Conservation (phyloP, 768 basidiomycete species). For the Boletus rufocinnamomeus region DNA sequence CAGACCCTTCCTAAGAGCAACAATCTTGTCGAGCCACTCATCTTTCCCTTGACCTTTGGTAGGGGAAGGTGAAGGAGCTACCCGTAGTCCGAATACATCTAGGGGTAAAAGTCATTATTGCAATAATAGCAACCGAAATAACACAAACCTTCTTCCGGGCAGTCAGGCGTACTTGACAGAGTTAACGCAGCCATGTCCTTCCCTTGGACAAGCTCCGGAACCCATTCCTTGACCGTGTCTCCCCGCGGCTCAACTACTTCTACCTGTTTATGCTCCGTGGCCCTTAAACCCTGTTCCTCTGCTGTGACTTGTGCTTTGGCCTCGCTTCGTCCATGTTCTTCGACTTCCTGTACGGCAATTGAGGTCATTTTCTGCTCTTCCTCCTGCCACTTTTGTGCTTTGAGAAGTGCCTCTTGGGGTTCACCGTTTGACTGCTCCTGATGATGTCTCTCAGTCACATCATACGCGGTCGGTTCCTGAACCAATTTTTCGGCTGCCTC, state of each 20-base stretch:
- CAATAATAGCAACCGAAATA: background rate
- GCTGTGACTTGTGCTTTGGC: background rate
- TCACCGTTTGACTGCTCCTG: constrained; percentile 17
- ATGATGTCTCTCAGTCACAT: constrained; percentile 32
- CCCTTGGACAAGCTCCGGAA: background rate
- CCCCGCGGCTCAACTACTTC: background rate
- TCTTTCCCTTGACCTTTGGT: constrained; percentile 42
- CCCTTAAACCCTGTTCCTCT: background rate
- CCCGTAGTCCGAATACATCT: constrained; percentile 62
- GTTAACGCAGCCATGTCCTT: background rate
- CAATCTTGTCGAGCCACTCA: constrained; percentile 51
- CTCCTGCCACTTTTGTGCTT: background rate
- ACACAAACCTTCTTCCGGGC: constrained; percentile 29
- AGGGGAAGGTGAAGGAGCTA: constrained; percentile 36
- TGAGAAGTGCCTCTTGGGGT: background rate
- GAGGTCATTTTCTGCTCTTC: constrained; percentile 2
- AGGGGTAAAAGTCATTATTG: constrained; percentile 2
- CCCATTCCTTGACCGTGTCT: background rate
- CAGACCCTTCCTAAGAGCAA: constrained; percentile 58
- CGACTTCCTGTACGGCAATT: background rate
- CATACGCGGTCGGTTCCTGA: constrained; percentile 18
- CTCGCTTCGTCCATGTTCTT: constrained; percentile 2
- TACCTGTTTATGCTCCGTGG: constrained; percentile 1
- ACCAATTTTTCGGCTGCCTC: constrained; percentile 3
- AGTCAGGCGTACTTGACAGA: background rate